Evolutionary conservation across 2,329 filamentous ascomycete genomes (phyloP).

Genomic region (Colletotrichum abscissum): DNA sequence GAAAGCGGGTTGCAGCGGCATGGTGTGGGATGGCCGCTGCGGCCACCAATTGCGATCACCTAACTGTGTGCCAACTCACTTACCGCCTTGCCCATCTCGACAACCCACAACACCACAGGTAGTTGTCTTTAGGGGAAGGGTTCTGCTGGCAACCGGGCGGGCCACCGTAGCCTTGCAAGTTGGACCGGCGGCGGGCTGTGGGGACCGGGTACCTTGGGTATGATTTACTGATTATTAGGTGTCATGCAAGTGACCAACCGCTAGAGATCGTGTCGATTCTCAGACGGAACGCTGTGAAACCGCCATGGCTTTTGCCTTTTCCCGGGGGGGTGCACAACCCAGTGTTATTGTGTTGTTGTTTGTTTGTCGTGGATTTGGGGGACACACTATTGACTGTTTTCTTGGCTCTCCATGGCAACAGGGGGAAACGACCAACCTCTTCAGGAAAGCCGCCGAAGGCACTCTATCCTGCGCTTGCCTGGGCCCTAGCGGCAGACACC

Average conservation of each 20-base stretch:
- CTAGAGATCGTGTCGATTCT: slow-evolving; percentile 17
- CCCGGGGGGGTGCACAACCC: neutral
- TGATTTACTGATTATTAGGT: slow-evolving; percentile 1
- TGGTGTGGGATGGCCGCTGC: slow-evolving; percentile 25
- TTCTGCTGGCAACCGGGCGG: neutral
- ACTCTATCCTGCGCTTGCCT: neutral
- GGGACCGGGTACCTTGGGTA: neutral
- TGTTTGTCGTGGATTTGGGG: neutral
- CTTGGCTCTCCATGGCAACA: slow-evolving; percentile 30
- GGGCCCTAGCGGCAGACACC: slow-evolving; percentile 21
- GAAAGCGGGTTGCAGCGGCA: slow-evolving; percentile 1
- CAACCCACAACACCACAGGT: slow-evolving; percentile 1
- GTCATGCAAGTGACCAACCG: slow-evolving; percentile 24
- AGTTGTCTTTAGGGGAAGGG: neutral
- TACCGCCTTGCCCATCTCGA: neutral
- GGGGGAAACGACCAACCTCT: neutral
- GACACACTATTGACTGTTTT: neutral
- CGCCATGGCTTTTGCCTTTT: neutral
- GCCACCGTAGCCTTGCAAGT: neutral
- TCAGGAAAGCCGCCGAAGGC: neutral
- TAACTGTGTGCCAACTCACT: neutral
- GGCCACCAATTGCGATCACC: slow-evolving; percentile 17
- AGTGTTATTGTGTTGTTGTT: slow-evolving; percentile 20
- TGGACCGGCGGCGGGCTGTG: neutral
- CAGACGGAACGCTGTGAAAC: slow-evolving; percentile 6